These are phyloP conservation scores for Albizia julibrissin DNA, from an alignment of 306 rosid genomes.

Conservation along the genomic window DNA sequence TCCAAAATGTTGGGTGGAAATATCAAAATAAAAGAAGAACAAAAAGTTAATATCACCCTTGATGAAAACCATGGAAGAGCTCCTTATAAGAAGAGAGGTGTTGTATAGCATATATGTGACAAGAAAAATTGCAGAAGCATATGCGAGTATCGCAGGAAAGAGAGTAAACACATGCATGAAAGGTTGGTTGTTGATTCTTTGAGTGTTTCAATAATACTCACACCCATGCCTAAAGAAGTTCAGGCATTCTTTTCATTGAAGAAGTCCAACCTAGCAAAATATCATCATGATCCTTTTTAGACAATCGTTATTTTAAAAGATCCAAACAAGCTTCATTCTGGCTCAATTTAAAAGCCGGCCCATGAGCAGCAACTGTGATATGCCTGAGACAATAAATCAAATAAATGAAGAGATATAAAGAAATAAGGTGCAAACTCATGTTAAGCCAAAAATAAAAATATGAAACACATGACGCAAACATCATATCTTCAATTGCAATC, in stretches of 20 bases:
- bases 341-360: neutral
- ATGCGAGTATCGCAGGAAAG: neutral
- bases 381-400: neutral
- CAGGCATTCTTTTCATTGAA: neutral
- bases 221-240: neutral
- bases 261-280: neutral
- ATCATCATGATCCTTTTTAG: neutral
- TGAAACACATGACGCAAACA: too few relatives aligned
- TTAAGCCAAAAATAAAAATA: too few relatives aligned
- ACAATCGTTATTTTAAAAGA: neutral
- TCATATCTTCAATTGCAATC: too few relatives aligned
- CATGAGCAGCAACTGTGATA: neutral
- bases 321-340: neutral
- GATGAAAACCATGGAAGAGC: too few relatives aligned
- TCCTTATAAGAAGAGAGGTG: neutral
- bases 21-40: neutral
- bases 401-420: neutral
- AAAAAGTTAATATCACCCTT: too few relatives aligned
- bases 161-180: neutral
- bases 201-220: neutral
- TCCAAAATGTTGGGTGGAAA: neutral
- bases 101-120: neutral
- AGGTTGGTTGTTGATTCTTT: neutral
- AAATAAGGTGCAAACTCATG: neutral
- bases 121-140: neutral